A percentile compares a stretch with the other conserved stretches of the same genome.
phyloP scores from a whole-genome alignment of 2,329 filamentous ascomycete genomes.

The Microdochium paspali region DNA sequence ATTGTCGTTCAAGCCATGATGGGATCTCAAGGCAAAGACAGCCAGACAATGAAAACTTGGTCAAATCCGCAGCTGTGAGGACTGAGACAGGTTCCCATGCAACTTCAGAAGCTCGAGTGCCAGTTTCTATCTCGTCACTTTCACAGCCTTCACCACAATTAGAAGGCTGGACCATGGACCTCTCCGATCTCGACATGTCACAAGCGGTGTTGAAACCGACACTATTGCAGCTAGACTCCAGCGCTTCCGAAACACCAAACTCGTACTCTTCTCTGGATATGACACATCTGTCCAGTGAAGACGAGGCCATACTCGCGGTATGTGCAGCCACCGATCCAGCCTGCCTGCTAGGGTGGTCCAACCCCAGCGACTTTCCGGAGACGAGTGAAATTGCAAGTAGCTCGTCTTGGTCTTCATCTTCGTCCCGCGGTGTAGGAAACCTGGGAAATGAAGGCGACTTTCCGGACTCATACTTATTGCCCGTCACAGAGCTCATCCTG shows the following conservation, averaged over 20 bases:
- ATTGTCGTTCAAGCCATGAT: no score
- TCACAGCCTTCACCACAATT: background rate
- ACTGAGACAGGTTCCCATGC: no score
- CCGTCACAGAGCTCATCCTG: constrained; percentile 37
- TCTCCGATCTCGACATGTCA: no score
- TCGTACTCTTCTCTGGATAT: background rate
- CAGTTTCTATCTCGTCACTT: no score
- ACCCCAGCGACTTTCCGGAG: background rate
- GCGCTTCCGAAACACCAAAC: background rate
- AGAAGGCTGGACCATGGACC: background rate
- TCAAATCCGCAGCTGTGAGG: no score
- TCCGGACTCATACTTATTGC: constrained; percentile 38
- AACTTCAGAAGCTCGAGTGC: no score
- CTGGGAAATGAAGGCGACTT: constrained; percentile 9
- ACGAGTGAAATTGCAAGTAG: constrained; percentile 1
- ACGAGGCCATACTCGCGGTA: background rate
- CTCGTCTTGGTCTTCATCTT: background rate
- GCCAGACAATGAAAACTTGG: no score
- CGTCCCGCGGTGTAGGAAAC: constrained; percentile 4
- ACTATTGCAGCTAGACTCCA: background rate
- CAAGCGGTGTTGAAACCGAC: background rate
- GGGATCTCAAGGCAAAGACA: no score
- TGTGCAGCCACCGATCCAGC: constrained; percentile 4
- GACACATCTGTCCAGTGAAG: background rate
- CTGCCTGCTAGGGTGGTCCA: background rate